Conservation (phyloP, 208 protist species). For the Crithidia sp. region DNA sequence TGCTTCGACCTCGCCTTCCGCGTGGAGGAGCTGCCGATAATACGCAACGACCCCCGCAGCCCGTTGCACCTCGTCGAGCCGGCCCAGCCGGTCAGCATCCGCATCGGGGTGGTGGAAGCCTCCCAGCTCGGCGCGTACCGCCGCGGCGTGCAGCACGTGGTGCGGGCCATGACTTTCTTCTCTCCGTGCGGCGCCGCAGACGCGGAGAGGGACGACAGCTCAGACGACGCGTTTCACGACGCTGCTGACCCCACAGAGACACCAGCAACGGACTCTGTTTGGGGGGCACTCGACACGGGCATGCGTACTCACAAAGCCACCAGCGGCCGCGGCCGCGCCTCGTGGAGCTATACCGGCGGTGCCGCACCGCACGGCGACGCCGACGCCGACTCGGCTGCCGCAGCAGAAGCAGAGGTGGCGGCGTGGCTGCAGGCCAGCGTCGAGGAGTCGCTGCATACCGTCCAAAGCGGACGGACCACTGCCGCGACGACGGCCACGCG, state of each 20-base stretch:
- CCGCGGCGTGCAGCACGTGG: conserved; percentile 9
- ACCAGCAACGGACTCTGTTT: conserved; percentile 1
- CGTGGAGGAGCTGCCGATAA: conserved; percentile 23
- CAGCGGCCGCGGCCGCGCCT: not conserved
- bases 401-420: conserved; percentile 24
- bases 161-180: conserved; percentile 3
- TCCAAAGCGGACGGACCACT: not conserved
- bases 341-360: conserved; percentile 16
- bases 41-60: conserved; percentile 10
- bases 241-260: not conserved
- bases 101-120: conserved; percentile 16
- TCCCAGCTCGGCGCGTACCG: conserved; percentile 10
- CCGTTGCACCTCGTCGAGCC: conserved; percentile 9
- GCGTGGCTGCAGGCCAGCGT: conserved; percentile 28
- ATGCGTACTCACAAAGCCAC: too few species aligned
- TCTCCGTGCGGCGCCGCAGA: not conserved
- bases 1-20: conserved; percentile 36
- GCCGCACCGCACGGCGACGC: conserved; percentile 1
- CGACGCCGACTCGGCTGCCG: conserved; percentile 13
- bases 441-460: conserved; percentile 13
- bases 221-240: not conserved
- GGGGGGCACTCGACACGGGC: conserved; percentile 11
- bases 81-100: conserved; percentile 4
- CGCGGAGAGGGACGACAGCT: not conserved
- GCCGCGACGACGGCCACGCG: not conserved